Evolutionary conservation across 495 filamentous ascomycete genomes (phyloP).

Genomic region (Neurospora sp.): DNA sequence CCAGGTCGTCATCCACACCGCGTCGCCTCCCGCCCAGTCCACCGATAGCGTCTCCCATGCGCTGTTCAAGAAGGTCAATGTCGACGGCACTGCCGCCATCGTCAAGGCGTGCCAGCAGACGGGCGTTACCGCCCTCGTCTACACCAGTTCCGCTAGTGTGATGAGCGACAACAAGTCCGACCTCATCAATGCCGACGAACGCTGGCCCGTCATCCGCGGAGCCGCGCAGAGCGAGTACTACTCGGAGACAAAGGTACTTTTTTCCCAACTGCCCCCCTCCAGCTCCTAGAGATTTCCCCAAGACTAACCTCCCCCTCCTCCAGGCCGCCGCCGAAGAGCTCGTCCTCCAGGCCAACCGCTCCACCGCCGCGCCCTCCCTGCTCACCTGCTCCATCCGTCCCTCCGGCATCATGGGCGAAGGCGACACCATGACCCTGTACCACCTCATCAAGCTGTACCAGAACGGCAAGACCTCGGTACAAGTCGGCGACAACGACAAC

Average conservation of each 20-base stretch:
- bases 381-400: slow-evolving; percentile 76
- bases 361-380: slow-evolving; percentile 45
- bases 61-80: slow-evolving; percentile 78
- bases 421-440: slow-evolving; percentile 58
- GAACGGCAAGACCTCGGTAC: slow-evolving; percentile 60
- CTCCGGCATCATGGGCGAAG: slow-evolving; percentile 84
- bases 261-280: not conserved
- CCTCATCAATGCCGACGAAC: slow-evolving; percentile 82
- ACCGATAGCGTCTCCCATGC: slow-evolving; percentile 40
- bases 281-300: not conserved
- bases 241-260: slow-evolving; percentile 66
- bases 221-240: slow-evolving; percentile 78
- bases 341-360: slow-evolving; percentile 77
- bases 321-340: slow-evolving; percentile 79
- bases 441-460: slow-evolving; percentile 56
- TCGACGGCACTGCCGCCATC: slow-evolving; percentile 74
- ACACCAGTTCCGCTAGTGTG: slow-evolving; percentile 84
- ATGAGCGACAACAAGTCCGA: slow-evolving; percentile 73
- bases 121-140: slow-evolving; percentile 84
- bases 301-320: slow-evolving; percentile 1
- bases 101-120: slow-evolving; percentile 64
- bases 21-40: slow-evolving; percentile 54
- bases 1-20: slow-evolving; percentile 91
- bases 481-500: slow-evolving; percentile 83
- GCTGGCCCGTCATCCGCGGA: slow-evolving; percentile 67